Conservation (phyloP, 768 basidiomycete genomes). For the Rhodosporidiobolus sp. region DNA sequence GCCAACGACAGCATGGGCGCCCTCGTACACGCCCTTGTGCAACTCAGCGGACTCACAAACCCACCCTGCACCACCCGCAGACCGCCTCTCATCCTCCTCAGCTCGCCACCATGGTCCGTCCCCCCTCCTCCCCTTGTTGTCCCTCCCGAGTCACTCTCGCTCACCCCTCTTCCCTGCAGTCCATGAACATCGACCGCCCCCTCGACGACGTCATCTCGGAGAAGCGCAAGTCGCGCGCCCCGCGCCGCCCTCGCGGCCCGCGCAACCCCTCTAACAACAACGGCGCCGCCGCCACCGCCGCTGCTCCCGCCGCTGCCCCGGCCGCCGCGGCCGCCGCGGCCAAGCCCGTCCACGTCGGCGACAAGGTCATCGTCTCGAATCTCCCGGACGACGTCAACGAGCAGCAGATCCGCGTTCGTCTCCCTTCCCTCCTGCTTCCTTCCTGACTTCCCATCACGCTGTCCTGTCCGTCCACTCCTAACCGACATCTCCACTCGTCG, state of each 20-base stretch:
- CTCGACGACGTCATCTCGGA: conserved; percentile 39
- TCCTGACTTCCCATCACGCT: background rate
- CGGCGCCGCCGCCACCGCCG: background rate
- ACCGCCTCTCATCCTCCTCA: background rate
- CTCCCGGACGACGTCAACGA: conserved; percentile 92
- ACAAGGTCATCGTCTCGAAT: conserved; percentile 95
- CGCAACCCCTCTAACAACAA: background rate
- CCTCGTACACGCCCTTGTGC: too few relatives aligned
- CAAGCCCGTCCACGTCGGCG: conserved; percentile 51
- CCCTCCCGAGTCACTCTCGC: too few relatives aligned
- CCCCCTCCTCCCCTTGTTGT: background rate
- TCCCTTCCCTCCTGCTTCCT: background rate
- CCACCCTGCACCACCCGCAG: too few relatives aligned
- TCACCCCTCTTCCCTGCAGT: background rate
- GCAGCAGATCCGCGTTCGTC: conserved; percentile 78
- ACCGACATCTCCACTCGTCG: too few relatives aligned
- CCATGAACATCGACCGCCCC: conserved; percentile 36
- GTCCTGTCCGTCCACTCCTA: too few relatives aligned
- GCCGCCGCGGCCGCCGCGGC: conserved; percentile 1
- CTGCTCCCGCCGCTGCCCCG: background rate
- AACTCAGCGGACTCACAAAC: too few relatives aligned
- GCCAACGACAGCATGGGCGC: too few relatives aligned
- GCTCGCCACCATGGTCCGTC: background rate
- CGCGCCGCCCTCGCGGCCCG: conserved; percentile 25
- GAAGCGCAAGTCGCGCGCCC: conserved; percentile 28